A percentile compares a stretch with the other conserved stretches of the same genome.
Conservation (phyloP, 495 filamentous ascomycete species). For the Tuber melanosporum region DNA sequence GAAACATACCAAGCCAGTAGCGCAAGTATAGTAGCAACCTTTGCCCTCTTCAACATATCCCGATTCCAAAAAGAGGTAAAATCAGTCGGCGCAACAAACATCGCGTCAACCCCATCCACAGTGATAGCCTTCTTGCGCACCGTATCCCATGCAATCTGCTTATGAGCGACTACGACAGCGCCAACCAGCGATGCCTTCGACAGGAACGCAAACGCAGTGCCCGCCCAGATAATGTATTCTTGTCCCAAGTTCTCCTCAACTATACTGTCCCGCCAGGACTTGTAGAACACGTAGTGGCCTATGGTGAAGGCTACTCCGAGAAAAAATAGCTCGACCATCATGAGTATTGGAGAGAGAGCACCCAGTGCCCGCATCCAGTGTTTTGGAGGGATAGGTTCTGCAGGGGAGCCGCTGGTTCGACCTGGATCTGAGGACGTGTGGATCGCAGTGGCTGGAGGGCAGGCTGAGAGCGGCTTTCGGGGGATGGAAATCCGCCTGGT, state of each 20-base stretch:
- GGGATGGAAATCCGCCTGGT: not conserved
- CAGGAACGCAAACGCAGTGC: conserved; percentile 8
- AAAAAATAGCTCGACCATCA: not conserved
- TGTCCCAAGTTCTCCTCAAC: not conserved
- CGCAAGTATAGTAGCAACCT: not conserved
- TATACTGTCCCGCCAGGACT: not conserved
- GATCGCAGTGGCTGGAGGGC: not conserved
- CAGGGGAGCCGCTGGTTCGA: not conserved
- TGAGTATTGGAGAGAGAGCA: not conserved
- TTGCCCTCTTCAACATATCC: not conserved
- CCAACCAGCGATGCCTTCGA: conserved; percentile 2
- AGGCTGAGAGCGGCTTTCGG: not conserved
- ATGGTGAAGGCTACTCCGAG: not conserved
- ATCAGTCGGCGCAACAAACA: not conserved
- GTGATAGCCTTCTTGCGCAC: not conserved
- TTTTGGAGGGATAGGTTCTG: not conserved
- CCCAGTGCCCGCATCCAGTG: not conserved
- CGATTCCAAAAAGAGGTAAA: not conserved
- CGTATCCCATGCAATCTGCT: not conserved
- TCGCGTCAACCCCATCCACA: not conserved
- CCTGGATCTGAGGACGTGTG: not conserved
- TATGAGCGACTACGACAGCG: conserved; percentile 11
- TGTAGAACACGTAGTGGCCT: not conserved
- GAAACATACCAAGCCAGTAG: not conserved
- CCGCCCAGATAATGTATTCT: not conserved